These are phyloP conservation scores for Aspergillus terreus DNA, from an alignment of 2,329 filamentous ascomycete genomes.

Conservation along the genomic window DNA sequence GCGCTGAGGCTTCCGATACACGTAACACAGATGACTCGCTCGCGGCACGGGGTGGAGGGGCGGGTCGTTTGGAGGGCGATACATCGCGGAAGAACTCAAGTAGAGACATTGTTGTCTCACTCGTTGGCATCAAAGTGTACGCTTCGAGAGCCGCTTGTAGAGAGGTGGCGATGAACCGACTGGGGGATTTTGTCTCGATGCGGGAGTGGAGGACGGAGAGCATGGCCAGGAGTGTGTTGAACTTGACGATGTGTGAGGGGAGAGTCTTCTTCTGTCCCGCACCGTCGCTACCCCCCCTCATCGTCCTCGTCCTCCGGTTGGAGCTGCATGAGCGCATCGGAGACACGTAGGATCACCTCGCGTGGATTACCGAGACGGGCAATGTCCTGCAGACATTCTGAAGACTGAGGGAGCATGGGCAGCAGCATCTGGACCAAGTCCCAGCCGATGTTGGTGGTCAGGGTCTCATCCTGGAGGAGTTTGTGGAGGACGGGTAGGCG, in stretches of 20 bases:
- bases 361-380: conserved; percentile 60
- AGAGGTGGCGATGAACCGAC: conserved; percentile 61
- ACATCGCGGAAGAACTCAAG: conserved; percentile 57
- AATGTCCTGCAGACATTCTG: conserved; percentile 59
- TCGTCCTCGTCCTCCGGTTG: conserved; percentile 43
- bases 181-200: conserved; percentile 62
- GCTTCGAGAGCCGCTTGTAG: conserved; percentile 59
- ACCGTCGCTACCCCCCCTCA: conserved; percentile 27
- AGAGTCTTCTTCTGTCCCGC: conserved; percentile 5
- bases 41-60: conserved; percentile 55
- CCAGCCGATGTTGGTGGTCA: conserved; percentile 64
- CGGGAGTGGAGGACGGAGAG: conserved; percentile 56
- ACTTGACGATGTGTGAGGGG: conserved; percentile 34
- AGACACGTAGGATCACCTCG: conserved; percentile 62
- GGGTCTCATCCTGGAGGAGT: conserved; percentile 57
- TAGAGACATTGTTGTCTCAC: conserved; percentile 55
- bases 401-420: conserved; percentile 56
- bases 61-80: conserved; percentile 55
- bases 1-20: conserved; percentile 37
- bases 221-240: conserved; percentile 46
- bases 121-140: conserved; percentile 54
- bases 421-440: conserved; percentile 61
- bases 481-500: conserved; percentile 56
- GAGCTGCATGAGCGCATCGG: conserved; percentile 57
- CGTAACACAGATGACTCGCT: conserved; percentile 45